Evolutionary conservation across 352 stramenopile species (phyloP), one percentile per base, ranked within the genome.

Genomic region (Phytophthora megakarya): DNA sequence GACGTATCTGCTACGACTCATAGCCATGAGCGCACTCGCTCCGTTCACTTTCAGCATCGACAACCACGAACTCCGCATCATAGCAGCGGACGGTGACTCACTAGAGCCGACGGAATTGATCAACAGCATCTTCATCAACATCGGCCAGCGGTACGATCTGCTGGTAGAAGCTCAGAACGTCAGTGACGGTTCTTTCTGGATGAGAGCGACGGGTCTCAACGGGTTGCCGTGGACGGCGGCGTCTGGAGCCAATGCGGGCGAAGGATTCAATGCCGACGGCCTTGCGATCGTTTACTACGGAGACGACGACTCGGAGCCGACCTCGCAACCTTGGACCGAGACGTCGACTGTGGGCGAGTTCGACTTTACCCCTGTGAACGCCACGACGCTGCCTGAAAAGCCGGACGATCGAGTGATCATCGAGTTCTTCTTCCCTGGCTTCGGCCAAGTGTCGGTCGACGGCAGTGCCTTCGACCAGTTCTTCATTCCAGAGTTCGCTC

Each of bases 21-120:
- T 78, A 28, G 49, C 40, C 44, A 65, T 52, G 25, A 55, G 32
- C 19, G 66, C 62, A 1, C 48, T 75, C 13, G 70, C 67, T 1
- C 54, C 60, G 5, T 78, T 75, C 43, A 46, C 66, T 18, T 57
- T 75, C 22, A 75, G 66, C 46, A 72, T 78, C 35, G 70, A 78
- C 23, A 60, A 32, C 5, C 70, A 78, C 48, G 33, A 59, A 25
- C 60, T 78, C 23, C 59, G 39, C 3, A 55, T 35, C 30, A 35
- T 35, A 15, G 30, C 30, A 35, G 30, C 30, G 10, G 30, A 35
- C 8, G 30, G 30, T 11, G 30, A 35, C 30, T 35, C 30, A 35
- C 30, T 35, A 11, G 30, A 35, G 8, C 70, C 67, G 0, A 49
- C 56, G 3, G 21, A 54, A 5, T 45, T 61, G 19, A 38, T 71